Conservation (phyloP, 1,139 yeast species). For the Pichia sp. region DNA sequence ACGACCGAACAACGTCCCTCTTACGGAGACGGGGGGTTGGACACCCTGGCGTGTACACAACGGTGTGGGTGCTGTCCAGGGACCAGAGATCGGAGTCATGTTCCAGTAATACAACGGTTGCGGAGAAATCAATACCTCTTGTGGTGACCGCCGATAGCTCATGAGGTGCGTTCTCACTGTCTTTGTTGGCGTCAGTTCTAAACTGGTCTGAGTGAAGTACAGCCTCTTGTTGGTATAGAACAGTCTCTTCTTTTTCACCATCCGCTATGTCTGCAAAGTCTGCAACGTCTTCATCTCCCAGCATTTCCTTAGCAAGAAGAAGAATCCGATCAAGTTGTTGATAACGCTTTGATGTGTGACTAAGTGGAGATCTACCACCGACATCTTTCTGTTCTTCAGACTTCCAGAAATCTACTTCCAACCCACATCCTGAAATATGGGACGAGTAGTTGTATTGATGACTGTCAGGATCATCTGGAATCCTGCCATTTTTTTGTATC, state of each 20-base stretch:
- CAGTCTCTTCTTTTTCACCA: neutral
- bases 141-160: neutral
- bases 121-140: neutral
- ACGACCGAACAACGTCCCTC: neutral
- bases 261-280: neutral
- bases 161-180: neutral
- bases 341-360: too few species aligned
- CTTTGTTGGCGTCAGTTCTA: too few species aligned
- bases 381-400: too few species aligned
- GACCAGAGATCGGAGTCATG: neutral
- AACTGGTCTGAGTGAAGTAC: neutral
- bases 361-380: too few species aligned
- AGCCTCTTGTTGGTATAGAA: neutral
- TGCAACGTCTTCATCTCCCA: neutral
- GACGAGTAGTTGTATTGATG: too few species aligned
- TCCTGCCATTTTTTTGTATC: too few species aligned
- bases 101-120: too few species aligned
- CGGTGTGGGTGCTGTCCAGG: neutral
- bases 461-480: too few species aligned
- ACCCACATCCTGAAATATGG: too few species aligned
- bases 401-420: too few species aligned
- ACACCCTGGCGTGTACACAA: neutral
- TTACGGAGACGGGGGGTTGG: neutral
- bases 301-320: neutral
- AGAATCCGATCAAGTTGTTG: neutral